Conservation (phyloP, 1,284 basidiomycete species). For the Agaricales sp. region DNA sequence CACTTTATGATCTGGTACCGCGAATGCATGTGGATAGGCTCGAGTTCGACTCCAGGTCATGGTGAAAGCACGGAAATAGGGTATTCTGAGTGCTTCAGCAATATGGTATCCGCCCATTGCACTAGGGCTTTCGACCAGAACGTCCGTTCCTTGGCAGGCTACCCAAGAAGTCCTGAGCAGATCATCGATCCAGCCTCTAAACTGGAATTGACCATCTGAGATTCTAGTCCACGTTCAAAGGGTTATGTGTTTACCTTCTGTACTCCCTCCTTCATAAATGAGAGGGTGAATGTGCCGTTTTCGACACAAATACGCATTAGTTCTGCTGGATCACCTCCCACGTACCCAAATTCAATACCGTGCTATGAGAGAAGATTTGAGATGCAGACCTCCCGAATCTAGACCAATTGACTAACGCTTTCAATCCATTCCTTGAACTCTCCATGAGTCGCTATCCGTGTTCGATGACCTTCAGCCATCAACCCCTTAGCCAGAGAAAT, state of each 20-base stretch:
- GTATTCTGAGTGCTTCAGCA: slow-evolving; percentile 87
- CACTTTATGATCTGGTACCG: slow-evolving; percentile 85
- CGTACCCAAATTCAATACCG: slow-evolving; percentile 87
- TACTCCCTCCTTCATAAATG: slow-evolving; percentile 86
- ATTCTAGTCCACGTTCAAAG: slow-evolving; percentile 4
- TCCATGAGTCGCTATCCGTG: slow-evolving; percentile 84
- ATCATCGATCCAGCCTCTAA: slow-evolving; percentile 96
- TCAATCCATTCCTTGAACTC: slow-evolving; percentile 96
- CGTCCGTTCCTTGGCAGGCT: slow-evolving; percentile 89
- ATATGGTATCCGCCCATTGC: slow-evolving; percentile 99
- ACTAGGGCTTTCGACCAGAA: slow-evolving; percentile 90
- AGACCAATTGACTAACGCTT: slow-evolving; percentile 57
- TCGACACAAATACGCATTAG: slow-evolving; percentile 92
- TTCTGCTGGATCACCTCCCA: slow-evolving; percentile 96
- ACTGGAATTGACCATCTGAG: slow-evolving; percentile 34
- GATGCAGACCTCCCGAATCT: not conserved
- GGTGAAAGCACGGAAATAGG: slow-evolving; percentile 89
- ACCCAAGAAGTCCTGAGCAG: slow-evolving; percentile 90
- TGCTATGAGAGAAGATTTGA: slow-evolving; percentile 38
- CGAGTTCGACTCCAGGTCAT: slow-evolving; percentile 80
- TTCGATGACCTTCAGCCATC: slow-evolving; percentile 80
- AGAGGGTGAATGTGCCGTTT: slow-evolving; percentile 93
- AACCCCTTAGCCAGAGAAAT: slow-evolving; percentile 91
- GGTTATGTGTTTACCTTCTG: slow-evolving; percentile 48
- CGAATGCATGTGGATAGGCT: slow-evolving; percentile 96